Evolutionary conservation across 139 green algal species (phyloP).

Genomic region (Chlorella sp.): DNA sequence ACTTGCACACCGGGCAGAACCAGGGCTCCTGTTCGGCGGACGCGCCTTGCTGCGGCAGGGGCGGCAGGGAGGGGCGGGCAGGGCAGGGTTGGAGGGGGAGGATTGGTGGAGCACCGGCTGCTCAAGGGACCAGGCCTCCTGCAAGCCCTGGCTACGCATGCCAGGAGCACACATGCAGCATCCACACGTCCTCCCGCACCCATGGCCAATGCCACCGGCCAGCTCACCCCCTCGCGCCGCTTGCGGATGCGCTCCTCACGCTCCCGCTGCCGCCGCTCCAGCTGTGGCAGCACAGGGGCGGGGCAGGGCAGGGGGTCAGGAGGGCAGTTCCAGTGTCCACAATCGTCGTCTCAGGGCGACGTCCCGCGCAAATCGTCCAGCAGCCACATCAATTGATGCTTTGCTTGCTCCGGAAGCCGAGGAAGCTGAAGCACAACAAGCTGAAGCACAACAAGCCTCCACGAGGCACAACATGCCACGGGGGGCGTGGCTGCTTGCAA

Average conservation of each 20-base stretch:
- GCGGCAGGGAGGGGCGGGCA: background rate
- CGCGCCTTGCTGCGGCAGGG: slow-evolving; percentile 24
- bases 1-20: slow-evolving; percentile 53
- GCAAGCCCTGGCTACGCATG: background rate
- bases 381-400: no score
- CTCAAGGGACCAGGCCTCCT: background rate
- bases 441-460: no score
- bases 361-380: no score
- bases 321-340: no score
- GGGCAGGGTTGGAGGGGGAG: background rate
- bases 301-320: no score
- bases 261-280: background rate
- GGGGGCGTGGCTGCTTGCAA: no score
- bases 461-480: no score
- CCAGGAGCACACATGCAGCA: background rate
- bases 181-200: background rate
- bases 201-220: background rate
- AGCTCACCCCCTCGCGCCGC: slow-evolving; percentile 9
- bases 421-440: no score
- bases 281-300: no score
- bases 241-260: slow-evolving; percentile 4
- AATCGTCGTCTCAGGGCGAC: no score
- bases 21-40: slow-evolving; percentile 13
- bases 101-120: background rate
- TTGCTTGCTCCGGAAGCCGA: no score